A percentile compares a stretch with the other conserved stretches of the same genome.
Evolutionary conservation across 768 basidiomycete genomes (phyloP).

Genomic region (Amanita exitialis): DNA sequence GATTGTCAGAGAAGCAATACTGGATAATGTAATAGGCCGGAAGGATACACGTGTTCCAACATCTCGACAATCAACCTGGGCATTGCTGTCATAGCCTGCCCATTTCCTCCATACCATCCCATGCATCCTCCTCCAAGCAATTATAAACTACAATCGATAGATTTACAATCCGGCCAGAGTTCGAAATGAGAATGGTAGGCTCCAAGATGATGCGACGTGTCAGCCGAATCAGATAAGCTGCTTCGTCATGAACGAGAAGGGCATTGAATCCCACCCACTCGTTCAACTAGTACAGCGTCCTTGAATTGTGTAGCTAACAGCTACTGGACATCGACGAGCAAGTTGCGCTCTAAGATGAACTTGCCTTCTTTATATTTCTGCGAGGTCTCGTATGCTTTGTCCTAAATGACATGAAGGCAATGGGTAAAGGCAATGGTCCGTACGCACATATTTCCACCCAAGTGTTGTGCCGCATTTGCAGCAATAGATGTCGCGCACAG

Average conservation of each 20-base stretch:
- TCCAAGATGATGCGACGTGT: slow-evolving; percentile 13
- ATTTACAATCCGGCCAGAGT: slow-evolving; percentile 14
- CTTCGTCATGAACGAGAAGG: slow-evolving; percentile 2
- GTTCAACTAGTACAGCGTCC: background rate
- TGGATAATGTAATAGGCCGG: background rate
- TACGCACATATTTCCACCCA: slow-evolving; percentile 96
- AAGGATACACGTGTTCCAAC: background rate
- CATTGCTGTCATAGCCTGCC: background rate
- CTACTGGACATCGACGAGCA: slow-evolving; percentile 80
- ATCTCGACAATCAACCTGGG: background rate
- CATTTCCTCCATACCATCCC: slow-evolving; percentile 4
- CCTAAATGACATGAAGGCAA: slow-evolving; percentile 36
- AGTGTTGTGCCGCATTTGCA: slow-evolving; percentile 77
- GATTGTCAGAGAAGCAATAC: background rate
- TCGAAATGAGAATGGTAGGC: slow-evolving; percentile 15
- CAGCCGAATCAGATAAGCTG: slow-evolving; percentile 6
- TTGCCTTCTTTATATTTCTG: slow-evolving; percentile 99
- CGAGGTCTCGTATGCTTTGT: slow-evolving; percentile 77
- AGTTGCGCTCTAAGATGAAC: slow-evolving; percentile 92
- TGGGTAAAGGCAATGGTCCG: background rate
- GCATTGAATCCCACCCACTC: slow-evolving; percentile 1
- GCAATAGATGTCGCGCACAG: slow-evolving; percentile 93
- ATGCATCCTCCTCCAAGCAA: slow-evolving; percentile 6
- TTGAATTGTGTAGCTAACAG: background rate
- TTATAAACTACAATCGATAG: slow-evolving; percentile 8